phyloP scores from a whole-genome alignment of 2,329 filamentous ascomycete species.

The Xylariaceae sp. region DNA sequence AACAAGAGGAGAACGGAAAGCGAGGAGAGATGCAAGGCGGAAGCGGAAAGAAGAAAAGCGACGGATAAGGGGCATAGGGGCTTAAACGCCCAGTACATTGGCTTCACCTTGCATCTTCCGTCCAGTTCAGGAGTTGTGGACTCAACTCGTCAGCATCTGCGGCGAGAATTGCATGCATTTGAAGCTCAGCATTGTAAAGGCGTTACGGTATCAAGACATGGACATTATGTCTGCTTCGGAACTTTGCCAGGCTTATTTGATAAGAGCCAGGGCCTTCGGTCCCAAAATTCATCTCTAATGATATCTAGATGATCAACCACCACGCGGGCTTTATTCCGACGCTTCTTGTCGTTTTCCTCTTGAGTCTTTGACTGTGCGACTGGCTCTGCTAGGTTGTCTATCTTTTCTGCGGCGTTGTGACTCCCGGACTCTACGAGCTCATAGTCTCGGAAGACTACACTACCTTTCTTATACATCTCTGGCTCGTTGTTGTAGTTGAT shows the following conservation, averaged over 20 bases:
- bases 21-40: slow-evolving; percentile 42
- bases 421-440: slow-evolving; percentile 60
- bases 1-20: slow-evolving; percentile 44
- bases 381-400: slow-evolving; percentile 50
- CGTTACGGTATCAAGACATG: slow-evolving; percentile 12
- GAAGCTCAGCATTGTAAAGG: slow-evolving; percentile 12
- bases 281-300: slow-evolving; percentile 94
- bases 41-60: slow-evolving; percentile 33
- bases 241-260: slow-evolving; percentile 69
- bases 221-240: slow-evolving; percentile 52
- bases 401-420: slow-evolving; percentile 43
- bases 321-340: slow-evolving; percentile 73
- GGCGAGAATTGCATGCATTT: slow-evolving; percentile 8
- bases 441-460: slow-evolving; percentile 82
- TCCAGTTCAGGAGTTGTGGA: neutral
- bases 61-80: slow-evolving; percentile 15
- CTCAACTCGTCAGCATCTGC: neutral
- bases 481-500: slow-evolving; percentile 98
- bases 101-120: neutral
- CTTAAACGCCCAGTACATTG: slow-evolving; percentile 1
- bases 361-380: slow-evolving; percentile 70
- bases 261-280: slow-evolving; percentile 76
- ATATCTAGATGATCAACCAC: slow-evolving; percentile 86
- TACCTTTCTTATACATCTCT: slow-evolving; percentile 91
- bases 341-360: slow-evolving; percentile 76